Conservation (phyloP, 331 rosid genomes). For the Pyrus hybrid region DNA sequence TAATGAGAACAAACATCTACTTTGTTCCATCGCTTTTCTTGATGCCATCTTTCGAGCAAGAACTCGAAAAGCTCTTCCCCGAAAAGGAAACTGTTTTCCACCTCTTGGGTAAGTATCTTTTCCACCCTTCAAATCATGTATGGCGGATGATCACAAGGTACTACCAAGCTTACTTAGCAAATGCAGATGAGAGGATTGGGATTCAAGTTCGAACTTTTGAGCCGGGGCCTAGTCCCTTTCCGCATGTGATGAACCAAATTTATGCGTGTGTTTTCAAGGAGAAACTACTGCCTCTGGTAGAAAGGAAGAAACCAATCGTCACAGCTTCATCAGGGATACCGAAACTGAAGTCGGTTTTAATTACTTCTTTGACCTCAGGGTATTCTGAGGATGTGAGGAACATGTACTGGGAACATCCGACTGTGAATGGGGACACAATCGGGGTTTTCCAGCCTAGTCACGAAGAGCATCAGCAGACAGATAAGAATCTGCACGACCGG, state of each 20-base stretch:
- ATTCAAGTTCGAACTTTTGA: constrained; percentile 55
- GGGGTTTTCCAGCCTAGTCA: constrained; percentile 53
- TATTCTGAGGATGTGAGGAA: constrained; percentile 39
- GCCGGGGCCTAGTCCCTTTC: constrained; percentile 25
- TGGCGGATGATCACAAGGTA: constrained; percentile 56
- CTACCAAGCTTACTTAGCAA: constrained; percentile 45
- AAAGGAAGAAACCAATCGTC: constrained; percentile 1
- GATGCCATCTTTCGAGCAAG: constrained; percentile 48
- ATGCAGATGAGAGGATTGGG: constrained; percentile 50
- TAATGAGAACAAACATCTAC: constrained; percentile 48
- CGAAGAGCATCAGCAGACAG: constrained; percentile 42
- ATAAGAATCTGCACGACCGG: constrained; percentile 31
- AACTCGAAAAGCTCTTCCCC: constrained; percentile 43
- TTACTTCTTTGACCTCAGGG: constrained; percentile 46
- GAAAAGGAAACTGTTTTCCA: constrained; percentile 47
- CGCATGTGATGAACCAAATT: constrained; percentile 54
- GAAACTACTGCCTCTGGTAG: constrained; percentile 42
- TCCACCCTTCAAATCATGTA: constrained; percentile 57
- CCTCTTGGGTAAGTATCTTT: constrained; percentile 44
- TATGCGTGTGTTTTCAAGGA: constrained; percentile 39
- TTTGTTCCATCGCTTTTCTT: constrained; percentile 62
- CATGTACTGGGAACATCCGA: constrained; percentile 43
- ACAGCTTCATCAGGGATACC: constrained; percentile 15
- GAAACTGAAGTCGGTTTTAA: constrained; percentile 35
- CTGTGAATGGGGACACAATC: constrained; percentile 34